phyloP scores from a whole-genome alignment of 176 grass and related monocot species.

The Ensete glaucum region DNA sequence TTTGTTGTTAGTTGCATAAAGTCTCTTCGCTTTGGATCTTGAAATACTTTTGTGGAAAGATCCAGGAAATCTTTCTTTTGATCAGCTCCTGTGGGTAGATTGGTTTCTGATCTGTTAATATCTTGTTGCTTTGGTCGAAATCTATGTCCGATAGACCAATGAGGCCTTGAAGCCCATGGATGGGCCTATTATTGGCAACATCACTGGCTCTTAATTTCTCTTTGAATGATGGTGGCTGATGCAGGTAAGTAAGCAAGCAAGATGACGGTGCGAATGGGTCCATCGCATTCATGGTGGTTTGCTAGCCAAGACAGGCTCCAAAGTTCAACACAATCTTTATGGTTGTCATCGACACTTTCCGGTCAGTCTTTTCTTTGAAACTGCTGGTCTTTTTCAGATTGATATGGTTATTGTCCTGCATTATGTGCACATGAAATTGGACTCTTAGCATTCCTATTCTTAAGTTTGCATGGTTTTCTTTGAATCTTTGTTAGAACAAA shows the following conservation, averaged over 20 bases:
- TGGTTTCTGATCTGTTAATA: neutral
- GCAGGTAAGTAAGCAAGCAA: neutral
- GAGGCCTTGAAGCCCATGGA: neutral
- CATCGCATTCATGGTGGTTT: conserved; percentile 5
- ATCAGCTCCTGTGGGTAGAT: too few species aligned
- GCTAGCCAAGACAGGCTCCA: conserved; percentile 1
- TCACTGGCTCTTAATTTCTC: neutral
- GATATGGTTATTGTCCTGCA: neutral
- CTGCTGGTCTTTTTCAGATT: neutral
- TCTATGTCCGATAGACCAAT: neutral
- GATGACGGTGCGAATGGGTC: neutral
- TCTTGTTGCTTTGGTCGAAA: neutral
- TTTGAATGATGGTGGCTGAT: neutral
- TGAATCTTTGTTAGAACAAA: too few species aligned
- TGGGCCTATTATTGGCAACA: neutral
- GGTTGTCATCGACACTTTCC: conserved; percentile 1
- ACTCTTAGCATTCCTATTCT: neutral
- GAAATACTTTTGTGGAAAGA: too few species aligned
- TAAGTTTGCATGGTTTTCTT: neutral
- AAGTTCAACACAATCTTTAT: conserved; percentile 7
- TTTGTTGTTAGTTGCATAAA: too few species aligned
- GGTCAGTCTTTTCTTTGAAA: neutral
- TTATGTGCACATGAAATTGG: neutral
- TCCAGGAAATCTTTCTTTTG: too few species aligned
- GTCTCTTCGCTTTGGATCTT: too few species aligned